A percentile compares a stretch with the other conserved stretches of the same genome.
Conservation (phyloP, 139 green algal species). For the Parachlorella kessleri region DNA sequence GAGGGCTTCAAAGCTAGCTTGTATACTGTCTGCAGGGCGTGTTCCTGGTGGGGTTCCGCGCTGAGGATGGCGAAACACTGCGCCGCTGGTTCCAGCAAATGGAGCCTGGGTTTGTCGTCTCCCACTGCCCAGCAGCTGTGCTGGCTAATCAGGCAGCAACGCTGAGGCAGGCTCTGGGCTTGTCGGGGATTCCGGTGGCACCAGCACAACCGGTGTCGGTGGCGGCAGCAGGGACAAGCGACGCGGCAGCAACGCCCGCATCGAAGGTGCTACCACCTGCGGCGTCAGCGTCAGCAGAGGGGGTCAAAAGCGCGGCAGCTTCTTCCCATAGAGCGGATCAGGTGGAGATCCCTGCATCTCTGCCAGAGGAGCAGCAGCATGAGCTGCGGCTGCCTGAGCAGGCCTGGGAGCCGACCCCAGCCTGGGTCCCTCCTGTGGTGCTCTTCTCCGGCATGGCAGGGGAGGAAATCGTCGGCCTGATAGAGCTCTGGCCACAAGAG, state of each 20-base stretch:
- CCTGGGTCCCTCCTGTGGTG: background rate
- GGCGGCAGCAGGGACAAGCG: background rate
- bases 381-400: background rate
- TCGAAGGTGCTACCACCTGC: too few relatives aligned
- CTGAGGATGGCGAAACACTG: slow-evolving; percentile 3
- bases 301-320: too few relatives aligned
- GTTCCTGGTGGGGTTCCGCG: slow-evolving; percentile 10
- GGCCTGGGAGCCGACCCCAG: background rate
- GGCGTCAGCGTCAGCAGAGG: too few relatives aligned
- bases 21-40: slow-evolving; percentile 20
- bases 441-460: slow-evolving; percentile 12
- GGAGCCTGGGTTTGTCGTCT: slow-evolving; percentile 14
- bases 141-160: background rate
- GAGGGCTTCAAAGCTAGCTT: too few relatives aligned
- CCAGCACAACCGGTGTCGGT: background rate
- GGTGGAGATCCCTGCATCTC: too few relatives aligned
- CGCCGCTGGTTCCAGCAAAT: slow-evolving; percentile 9
- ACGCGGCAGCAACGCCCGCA: too few relatives aligned
- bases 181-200: too few relatives aligned
- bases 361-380: too few relatives aligned
- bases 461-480: slow-evolving; percentile 16
- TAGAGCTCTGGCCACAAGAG: slow-evolving; percentile 3
- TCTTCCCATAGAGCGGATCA: too few relatives aligned
- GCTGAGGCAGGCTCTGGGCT: slow-evolving; percentile 5
- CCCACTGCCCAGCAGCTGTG: slow-evolving; percentile 3